Conservation (phyloP, 73 alveolate species). For the Effrenium voratum region DNA sequence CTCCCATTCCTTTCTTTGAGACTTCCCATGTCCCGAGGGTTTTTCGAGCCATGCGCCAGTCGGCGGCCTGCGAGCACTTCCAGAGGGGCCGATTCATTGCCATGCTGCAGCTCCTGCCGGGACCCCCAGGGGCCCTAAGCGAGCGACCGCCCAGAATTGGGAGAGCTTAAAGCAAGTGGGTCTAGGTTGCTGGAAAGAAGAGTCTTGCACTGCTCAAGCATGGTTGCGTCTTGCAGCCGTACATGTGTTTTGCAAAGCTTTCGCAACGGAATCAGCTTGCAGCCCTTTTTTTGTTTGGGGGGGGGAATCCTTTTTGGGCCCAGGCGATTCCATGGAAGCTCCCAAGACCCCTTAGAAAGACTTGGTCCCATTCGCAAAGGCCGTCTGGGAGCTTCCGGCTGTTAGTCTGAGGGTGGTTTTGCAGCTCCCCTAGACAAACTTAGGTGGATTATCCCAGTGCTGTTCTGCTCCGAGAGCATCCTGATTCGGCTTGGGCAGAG, state of each 20-base stretch:
- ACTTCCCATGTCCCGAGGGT: neutral
- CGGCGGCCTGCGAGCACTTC: slow-evolving; percentile 65
- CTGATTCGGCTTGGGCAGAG: slow-evolving; percentile 50
- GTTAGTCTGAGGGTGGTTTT: too few relatives aligned
- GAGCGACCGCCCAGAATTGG: too few relatives aligned
- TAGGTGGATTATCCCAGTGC: slow-evolving; percentile 80
- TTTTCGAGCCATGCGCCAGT: neutral
- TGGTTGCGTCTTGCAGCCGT: neutral
- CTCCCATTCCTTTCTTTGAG: too few relatives aligned
- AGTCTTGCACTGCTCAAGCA: neutral
- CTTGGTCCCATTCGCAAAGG: too few relatives aligned
- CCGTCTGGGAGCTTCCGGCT: too few relatives aligned
- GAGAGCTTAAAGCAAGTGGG: too few relatives aligned
- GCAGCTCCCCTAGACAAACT: neutral
- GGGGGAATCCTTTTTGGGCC: too few relatives aligned
- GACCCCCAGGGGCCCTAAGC: neutral
- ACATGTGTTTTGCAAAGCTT: neutral
- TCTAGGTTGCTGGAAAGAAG: neutral
- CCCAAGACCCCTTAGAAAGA: too few relatives aligned
- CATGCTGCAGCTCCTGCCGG: slow-evolving; percentile 48
- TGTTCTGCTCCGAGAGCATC: slow-evolving; percentile 41
- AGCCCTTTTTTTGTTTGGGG: too few relatives aligned
- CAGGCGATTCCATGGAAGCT: too few relatives aligned
- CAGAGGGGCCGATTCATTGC: slow-evolving; percentile 93
- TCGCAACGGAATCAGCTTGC: too few relatives aligned